A percentile compares a stretch with the other conserved stretches of the same genome.
These are phyloP conservation scores for Purpureocillium takamizusanense DNA, from an alignment of 2,329 filamentous ascomycete genomes.

Conservation along the genomic window DNA sequence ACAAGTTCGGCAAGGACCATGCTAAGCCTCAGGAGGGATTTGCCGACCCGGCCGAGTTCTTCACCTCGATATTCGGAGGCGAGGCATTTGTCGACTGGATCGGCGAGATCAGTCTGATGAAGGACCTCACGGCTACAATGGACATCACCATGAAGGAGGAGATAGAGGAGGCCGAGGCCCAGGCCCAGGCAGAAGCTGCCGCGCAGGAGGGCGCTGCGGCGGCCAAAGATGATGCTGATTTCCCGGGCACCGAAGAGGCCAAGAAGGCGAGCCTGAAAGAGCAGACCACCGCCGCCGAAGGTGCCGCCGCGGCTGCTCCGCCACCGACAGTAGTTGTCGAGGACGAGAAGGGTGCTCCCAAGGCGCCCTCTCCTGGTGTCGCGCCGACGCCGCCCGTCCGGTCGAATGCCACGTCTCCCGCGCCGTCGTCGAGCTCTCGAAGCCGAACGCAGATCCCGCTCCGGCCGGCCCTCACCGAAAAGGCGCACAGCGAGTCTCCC, in stretches of 20 bases:
- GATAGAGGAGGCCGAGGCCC: slow-evolving; percentile 38
- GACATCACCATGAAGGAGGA: slow-evolving; percentile 89
- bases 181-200: slow-evolving; percentile 42
- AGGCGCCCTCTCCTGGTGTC: slow-evolving; percentile 9
- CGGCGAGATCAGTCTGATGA: slow-evolving; percentile 97
- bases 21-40: slow-evolving; percentile 88
- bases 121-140: slow-evolving; percentile 96
- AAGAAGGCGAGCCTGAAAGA: slow-evolving; percentile 44
- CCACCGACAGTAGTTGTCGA: slow-evolving; percentile 31
- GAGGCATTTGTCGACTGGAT: slow-evolving; percentile 96
- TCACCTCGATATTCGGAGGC: slow-evolving; percentile 95
- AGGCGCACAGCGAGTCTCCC: slow-evolving; percentile 57
- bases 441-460: slow-evolving; percentile 54
- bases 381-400: slow-evolving; percentile 19
- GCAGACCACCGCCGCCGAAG: slow-evolving; percentile 18
- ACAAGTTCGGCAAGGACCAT: slow-evolving; percentile 93
- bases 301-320: slow-evolving; percentile 12
- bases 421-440: slow-evolving; percentile 32
- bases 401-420: slow-evolving; percentile 27
- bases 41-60: slow-evolving; percentile 94
- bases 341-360: slow-evolving; percentile 21
- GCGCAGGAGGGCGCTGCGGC: slow-evolving; percentile 38
- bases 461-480: slow-evolving; percentile 81
- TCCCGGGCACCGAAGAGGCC: slow-evolving; percentile 48
- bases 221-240: slow-evolving; percentile 37